Evolutionary conservation across 129 eudicot species (phyloP).

Genomic region (Centrapalus pauciflorus): DNA sequence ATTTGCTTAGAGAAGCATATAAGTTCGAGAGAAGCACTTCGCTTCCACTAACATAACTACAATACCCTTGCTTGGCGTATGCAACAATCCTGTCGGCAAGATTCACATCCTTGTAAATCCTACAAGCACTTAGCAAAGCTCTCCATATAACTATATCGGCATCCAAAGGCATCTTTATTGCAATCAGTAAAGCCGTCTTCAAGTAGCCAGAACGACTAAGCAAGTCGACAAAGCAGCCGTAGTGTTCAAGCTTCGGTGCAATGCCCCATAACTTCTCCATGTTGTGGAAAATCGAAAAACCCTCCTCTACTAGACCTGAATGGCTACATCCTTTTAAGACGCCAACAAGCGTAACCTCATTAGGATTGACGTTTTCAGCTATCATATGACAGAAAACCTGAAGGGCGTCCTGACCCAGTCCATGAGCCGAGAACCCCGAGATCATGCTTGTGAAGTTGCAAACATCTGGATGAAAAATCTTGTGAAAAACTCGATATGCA

Average conservation of each 20-base stretch:
- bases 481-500: slow-evolving; percentile 47
- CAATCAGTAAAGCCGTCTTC: slow-evolving; percentile 53
- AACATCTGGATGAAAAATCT: slow-evolving; percentile 43
- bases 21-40: slow-evolving; percentile 64
- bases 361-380: slow-evolving; percentile 47
- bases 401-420: slow-evolving; percentile 56
- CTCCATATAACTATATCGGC: slow-evolving; percentile 76
- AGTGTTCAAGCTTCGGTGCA: slow-evolving; percentile 67
- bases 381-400: slow-evolving; percentile 54
- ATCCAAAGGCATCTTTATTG: slow-evolving; percentile 56
- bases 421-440: slow-evolving; percentile 66
- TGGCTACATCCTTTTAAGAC: slow-evolving; percentile 87
- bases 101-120: slow-evolving; percentile 45
- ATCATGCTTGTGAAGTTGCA: slow-evolving; percentile 81
- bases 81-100: slow-evolving; percentile 53
- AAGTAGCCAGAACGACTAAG: slow-evolving; percentile 74
- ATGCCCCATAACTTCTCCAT: slow-evolving; percentile 56
- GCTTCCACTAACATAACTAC: slow-evolving; percentile 26
- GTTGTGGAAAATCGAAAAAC: slow-evolving; percentile 56
- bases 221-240: slow-evolving; percentile 78
- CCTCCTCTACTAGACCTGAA: slow-evolving; percentile 74
- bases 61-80: slow-evolving; percentile 34
- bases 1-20: slow-evolving; percentile 69
- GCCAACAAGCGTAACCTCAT: slow-evolving; percentile 71
- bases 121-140: slow-evolving; percentile 75